A percentile compares a stretch with the other conserved stretches of the same genome.
Evolutionary conservation across 805 yeast genomes (phyloP).

Genomic region (Candida coleopterorum): DNA sequence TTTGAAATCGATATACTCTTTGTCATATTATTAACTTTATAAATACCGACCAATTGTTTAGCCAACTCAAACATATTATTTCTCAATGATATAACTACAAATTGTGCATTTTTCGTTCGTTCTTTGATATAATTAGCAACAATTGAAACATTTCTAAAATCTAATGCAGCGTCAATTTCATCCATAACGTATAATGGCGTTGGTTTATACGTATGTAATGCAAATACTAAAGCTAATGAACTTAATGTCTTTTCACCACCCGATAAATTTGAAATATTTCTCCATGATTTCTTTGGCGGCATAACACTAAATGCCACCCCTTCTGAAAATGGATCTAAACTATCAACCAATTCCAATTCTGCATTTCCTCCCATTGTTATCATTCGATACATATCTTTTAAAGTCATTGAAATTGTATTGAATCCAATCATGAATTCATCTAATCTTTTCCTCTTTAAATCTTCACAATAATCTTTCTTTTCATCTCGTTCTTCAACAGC

Average conservation of each 20-base stretch:
- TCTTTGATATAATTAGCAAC: constrained; percentile 97
- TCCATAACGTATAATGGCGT: constrained; percentile 98
- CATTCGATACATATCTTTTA: constrained; percentile 97
- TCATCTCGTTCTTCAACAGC: constrained; percentile 66
- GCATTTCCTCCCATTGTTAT: constrained; percentile 99
- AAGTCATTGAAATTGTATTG: constrained; percentile 73
- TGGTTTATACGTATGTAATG: constrained; percentile 91
- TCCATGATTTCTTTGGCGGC: constrained; percentile 99
- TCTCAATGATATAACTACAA: constrained; percentile 89
- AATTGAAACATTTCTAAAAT: constrained; percentile 93
- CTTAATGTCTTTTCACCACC: constrained; percentile 98
- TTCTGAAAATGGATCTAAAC: constrained; percentile 96
- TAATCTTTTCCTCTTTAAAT: constrained; percentile 64
- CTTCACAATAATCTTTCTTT: constrained; percentile 58
- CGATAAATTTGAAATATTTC: constrained; percentile 86
- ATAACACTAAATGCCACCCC: constrained; percentile 95
- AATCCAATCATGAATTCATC: constrained; percentile 95
- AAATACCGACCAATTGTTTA: constrained; percentile 89
- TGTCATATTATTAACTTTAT: constrained; percentile 89
- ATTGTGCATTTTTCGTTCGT: constrained; percentile 93
- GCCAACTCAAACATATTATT: constrained; percentile 98
- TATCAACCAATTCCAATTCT: constrained; percentile 90
- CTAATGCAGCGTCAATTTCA: constrained; percentile 98
- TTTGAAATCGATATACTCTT: constrained; percentile 57
- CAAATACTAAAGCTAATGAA: constrained; percentile 92